Base-by-base conservation (phyloP, 208 protist species). In the Wallacemonas sp. region DNA sequence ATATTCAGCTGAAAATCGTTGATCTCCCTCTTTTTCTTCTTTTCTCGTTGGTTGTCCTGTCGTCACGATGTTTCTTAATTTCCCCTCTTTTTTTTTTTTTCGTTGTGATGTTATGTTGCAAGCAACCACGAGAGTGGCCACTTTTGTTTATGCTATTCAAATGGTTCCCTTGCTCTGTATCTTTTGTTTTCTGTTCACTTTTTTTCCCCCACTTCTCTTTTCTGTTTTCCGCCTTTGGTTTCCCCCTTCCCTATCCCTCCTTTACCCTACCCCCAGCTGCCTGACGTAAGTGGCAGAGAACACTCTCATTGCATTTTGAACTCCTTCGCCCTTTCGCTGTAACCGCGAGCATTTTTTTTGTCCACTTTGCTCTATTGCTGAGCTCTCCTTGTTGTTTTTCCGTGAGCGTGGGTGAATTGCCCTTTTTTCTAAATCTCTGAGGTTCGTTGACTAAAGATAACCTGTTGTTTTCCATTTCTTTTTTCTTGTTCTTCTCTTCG, bases 91-190 rank as follows among this genome's bases (percentile, higher is more conserved):
- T 69, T 5, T 65, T 65, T 28, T 65, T 25, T 22, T 18, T 49
- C 44, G 12, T 0, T 49, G 12, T 49, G 4, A 7, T 41, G 29
- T 25, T 59, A 8, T 10, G 3, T 42, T 42, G n/a, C 52, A 42
- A 26, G 52, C 29, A 8, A 12, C 31, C 3, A 59, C 48, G 25
- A 26, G 11, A 22, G 31, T 41, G 31, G 52, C 52, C 52, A 59
- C 52, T 33, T 41, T 41, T 59, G 52, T 59, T 59, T 59, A 59
- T 59, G 52, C 52, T 42, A 41, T 29, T 39, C 31, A 41, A 42
- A 0, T 23, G 25, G 49, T 22, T 33, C 8, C 49, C 28, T 11
- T 33, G 20, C 29, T 10, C 28, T 28, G 20, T n/a, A 5, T 36
- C 1, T 57, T 59, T 59, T 25, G 3, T 59, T 59, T 42, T 22